phyloP scores from a whole-genome alignment of 2,329 filamentous ascomycete genomes.

The Epichloe amarillans region DNA sequence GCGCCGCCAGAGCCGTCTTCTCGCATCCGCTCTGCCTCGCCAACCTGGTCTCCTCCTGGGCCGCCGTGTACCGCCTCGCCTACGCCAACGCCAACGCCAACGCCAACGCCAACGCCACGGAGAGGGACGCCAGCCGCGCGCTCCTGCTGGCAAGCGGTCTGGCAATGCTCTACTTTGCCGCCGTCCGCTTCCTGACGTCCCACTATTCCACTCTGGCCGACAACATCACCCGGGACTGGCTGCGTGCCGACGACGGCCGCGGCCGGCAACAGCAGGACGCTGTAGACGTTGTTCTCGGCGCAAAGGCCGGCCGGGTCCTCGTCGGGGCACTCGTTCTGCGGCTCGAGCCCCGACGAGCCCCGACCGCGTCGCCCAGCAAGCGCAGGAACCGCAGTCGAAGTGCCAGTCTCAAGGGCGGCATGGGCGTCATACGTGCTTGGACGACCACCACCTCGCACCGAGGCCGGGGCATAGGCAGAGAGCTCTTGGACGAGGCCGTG shows the following conservation, averaged over 20 bases:
- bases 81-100: constrained; percentile 25
- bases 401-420: constrained; percentile 39
- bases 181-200: constrained; percentile 44
- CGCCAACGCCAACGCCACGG: constrained; percentile 24
- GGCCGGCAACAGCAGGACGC: constrained; percentile 37
- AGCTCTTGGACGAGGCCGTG: constrained; percentile 61
- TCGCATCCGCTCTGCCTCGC: constrained; percentile 45
- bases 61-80: constrained; percentile 31
- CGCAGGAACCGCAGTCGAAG: constrained; percentile 25
- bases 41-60: constrained; percentile 30
- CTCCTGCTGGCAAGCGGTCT: constrained; percentile 46
- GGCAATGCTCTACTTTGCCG: constrained; percentile 49
- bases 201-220: constrained; percentile 53
- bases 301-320: constrained; percentile 52
- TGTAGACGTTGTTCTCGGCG: constrained; percentile 50
- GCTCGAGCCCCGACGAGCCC: constrained; percentile 34
- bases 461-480: constrained; percentile 56
- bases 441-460: constrained; percentile 60
- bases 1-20: constrained; percentile 48
- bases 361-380: constrained; percentile 9
- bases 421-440: constrained; percentile 69
- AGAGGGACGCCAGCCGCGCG: constrained; percentile 35
- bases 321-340: constrained; percentile 60
- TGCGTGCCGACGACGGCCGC: constrained; percentile 26
- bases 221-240: constrained; percentile 47